Base-by-base conservation (phyloP, 345 rosid species). In the Lepidium sativum region DNA sequence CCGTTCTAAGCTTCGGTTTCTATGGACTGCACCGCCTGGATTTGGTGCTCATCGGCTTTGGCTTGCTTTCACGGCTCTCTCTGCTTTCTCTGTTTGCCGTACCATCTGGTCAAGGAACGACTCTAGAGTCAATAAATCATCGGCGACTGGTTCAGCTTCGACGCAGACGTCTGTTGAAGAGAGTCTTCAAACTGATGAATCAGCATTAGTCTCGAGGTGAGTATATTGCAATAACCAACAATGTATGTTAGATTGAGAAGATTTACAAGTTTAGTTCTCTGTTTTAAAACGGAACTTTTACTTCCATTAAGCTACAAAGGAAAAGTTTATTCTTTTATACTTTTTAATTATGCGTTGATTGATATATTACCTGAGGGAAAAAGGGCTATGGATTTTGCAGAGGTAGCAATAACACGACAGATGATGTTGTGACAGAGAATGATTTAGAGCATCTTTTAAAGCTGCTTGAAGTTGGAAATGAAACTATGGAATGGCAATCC, bases 1-100 rank as follows among this genome's bases (percentile, higher is more conserved):
- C 33, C 88, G 96, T 23, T 75, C 87, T 66, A 86, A 84, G 79
- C 83, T 90, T 52, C 80, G 97, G 67, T 90, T 86, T 74, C 43
- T 88, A 2, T 84, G 94, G 92, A 81, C 95, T 9, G 88, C 83
- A 5, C 97, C 97, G 3, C 96, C 95, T 6, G 96, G 95, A 5
- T 88, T 94, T 71, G 99, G 99, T 2, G 99, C 97, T 42, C 87
- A 92, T 16, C 76, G 95, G 8, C 89, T 91, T 32, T 94, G 99
- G 99, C 80, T 94, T 44, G 97, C 97, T 45, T 76, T 88, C 66
- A 88, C 96, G 3, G 97, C 99, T 51, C 85, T 94, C 54, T 94
- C 96, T 0, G 92, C 87, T 9, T 86, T 92, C 81, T 83, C 97
- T 10, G 85, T 84, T 53, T 83, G 86, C 67, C 91, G 96, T 29